These are phyloP conservation scores for Pilaira anomala DNA, from an alignment of 192 early-diverging fungal species.

Conservation along the genomic window DNA sequence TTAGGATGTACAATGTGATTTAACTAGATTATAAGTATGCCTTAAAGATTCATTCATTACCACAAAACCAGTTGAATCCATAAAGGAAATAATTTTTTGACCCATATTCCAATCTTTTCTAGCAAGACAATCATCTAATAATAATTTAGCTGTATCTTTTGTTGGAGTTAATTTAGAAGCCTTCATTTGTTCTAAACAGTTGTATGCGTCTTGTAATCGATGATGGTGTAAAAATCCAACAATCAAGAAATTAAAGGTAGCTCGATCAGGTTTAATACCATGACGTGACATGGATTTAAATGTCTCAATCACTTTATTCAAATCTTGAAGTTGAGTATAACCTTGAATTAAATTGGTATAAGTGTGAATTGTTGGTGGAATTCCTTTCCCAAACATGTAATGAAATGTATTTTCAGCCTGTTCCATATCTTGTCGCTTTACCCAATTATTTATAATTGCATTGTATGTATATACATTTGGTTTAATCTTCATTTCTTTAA, in stretches of 20 bases:
- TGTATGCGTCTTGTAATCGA: constrained; percentile 25
- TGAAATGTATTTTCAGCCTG: constrained; percentile 21
- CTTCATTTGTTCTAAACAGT: constrained; percentile 24
- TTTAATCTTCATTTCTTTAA: constrained; percentile 10
- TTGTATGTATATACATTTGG: constrained; percentile 36
- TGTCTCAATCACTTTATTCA: constrained; percentile 23
- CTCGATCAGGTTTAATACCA: constrained; percentile 28
- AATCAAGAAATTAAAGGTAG: constrained; percentile 35
- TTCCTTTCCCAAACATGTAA: constrained; percentile 2
- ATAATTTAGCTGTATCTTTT: constrained; percentile 31
- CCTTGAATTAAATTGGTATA: constrained; percentile 36
- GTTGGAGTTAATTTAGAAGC: constrained; percentile 14
- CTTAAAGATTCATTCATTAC: constrained; percentile 9
- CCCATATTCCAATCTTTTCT: constrained; percentile 16
- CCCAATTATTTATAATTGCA: constrained; percentile 32
- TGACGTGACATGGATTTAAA: constrained; percentile 17
- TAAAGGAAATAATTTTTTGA: not conserved
- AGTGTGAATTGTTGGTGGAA: constrained; percentile 30
- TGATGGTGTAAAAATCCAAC: constrained; percentile 23
- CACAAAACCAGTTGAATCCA: constrained; percentile 26
- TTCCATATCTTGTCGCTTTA: constrained; percentile 18
- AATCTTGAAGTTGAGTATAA: constrained; percentile 17
- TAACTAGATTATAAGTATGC: constrained; percentile 18
- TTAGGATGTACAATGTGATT: constrained; percentile 13
- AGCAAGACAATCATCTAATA: constrained; percentile 16